phyloP scores from a whole-genome alignment of 148 eudicot species.

The Bassia scoparia region DNA sequence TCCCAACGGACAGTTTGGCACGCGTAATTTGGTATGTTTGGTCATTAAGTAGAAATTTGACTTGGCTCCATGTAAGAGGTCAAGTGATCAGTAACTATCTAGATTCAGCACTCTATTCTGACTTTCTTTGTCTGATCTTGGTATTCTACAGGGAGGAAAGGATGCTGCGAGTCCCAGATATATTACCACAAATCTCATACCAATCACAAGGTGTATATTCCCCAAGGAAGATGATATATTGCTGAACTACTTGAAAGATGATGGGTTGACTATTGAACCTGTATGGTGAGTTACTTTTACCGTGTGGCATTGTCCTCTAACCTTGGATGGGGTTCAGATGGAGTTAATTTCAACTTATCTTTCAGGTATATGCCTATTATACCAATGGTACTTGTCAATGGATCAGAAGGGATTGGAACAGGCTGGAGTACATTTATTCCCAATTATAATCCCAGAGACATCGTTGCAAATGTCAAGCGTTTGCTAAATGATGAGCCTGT shows the following conservation, averaged over 20 bases:
- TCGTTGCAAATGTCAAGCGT: conserved; percentile 64
- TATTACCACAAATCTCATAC: conserved; percentile 56
- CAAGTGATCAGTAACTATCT: neutral
- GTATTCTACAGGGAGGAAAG: conserved; percentile 76
- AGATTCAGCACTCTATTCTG: neutral
- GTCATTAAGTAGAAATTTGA: neutral
- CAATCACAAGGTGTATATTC: conserved; percentile 60
- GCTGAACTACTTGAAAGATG: conserved; percentile 74
- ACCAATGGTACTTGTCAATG: conserved; percentile 88
- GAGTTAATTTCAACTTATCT: conserved; percentile 1
- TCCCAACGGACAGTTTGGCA: conserved; percentile 89
- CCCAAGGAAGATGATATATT: conserved; percentile 80
- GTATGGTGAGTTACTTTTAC: conserved; percentile 46
- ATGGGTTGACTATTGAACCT: conserved; percentile 84
- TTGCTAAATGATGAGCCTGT: conserved; percentile 55
- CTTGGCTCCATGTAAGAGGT: neutral
- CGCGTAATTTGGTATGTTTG: conserved; percentile 56
- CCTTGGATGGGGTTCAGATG: neutral
- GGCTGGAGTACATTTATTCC: conserved; percentile 96
- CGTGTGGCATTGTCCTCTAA: neutral
- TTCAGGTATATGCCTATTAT: conserved; percentile 81
- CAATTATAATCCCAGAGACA: conserved; percentile 78
- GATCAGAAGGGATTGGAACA: conserved; percentile 98
- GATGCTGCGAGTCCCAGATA: conserved; percentile 93
- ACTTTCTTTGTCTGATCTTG: neutral